phyloP scores from a whole-genome alignment of 1,139 yeast species.

The Suhomyces chickasaworum region DNA sequence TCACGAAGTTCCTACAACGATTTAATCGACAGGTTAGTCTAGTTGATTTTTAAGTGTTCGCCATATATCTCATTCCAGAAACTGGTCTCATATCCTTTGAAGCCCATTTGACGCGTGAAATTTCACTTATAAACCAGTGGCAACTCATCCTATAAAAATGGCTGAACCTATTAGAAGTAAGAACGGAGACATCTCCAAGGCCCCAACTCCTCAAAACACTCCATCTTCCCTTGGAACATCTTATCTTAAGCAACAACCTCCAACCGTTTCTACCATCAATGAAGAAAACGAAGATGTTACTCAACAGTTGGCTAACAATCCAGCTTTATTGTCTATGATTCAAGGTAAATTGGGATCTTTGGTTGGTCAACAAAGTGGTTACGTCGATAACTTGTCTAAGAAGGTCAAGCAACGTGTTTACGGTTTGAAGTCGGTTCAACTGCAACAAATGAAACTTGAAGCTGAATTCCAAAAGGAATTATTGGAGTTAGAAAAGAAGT shows the following conservation, averaged over 20 bases:
- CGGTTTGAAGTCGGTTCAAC: constrained; percentile 85
- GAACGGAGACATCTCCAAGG: constrained; percentile 79
- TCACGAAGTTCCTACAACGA: neutral
- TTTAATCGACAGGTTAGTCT: neutral
- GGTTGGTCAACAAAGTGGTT: constrained; percentile 86
- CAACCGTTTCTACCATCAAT: constrained; percentile 74
- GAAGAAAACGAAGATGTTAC: constrained; percentile 56
- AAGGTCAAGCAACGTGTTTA: constrained; percentile 73
- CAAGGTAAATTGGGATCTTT: constrained; percentile 86
- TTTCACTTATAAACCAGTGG: constrained; percentile 4
- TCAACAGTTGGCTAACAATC: constrained; percentile 66
- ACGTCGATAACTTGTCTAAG: constrained; percentile 77
- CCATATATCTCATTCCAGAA: neutral
- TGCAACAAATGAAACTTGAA: constrained; percentile 78
- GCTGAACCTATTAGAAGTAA: constrained; percentile 70
- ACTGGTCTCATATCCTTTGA: neutral
- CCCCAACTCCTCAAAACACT: constrained; percentile 99
- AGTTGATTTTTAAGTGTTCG: neutral
- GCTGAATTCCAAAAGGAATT: constrained; percentile 90
- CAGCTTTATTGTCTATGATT: constrained; percentile 79
- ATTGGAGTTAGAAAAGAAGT: constrained; percentile 83
- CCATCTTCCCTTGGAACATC: constrained; percentile 88
- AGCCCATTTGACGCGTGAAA: constrained; percentile 4
- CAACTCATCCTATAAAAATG: constrained; percentile 36
- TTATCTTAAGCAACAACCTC: constrained; percentile 69